These are phyloP conservation scores for Aspergillus pseudotamarii DNA, from an alignment of 2,329 filamentous ascomycete genomes.

Conservation along the genomic window DNA sequence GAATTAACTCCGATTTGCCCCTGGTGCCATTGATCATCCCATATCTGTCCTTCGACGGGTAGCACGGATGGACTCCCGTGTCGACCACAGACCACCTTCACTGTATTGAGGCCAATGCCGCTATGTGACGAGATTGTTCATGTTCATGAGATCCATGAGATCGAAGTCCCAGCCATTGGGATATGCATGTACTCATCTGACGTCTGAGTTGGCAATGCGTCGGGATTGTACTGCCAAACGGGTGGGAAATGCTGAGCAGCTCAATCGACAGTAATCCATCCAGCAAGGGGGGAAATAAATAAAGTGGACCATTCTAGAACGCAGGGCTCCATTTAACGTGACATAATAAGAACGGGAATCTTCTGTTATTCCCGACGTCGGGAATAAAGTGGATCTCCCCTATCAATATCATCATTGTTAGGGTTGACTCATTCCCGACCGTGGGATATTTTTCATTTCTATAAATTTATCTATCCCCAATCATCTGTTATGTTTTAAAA, in stretches of 20 bases:
- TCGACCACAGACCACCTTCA: background rate
- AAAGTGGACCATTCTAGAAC: background rate
- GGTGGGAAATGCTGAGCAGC: too few relatives aligned
- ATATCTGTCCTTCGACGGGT: background rate
- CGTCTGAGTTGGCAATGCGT: background rate
- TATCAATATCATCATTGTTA: background rate
- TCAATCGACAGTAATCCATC: background rate
- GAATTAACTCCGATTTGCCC: background rate
- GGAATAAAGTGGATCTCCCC: background rate
- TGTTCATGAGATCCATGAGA: background rate
- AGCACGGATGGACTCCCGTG: background rate
- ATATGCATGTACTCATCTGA: background rate
- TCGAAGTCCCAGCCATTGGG: background rate
- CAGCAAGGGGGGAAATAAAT: background rate
- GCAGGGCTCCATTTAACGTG: background rate
- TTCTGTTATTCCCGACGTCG: background rate
- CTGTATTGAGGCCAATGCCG: background rate
- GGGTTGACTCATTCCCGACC: slow-evolving; percentile 12
- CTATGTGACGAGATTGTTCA: background rate
- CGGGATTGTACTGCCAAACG: background rate
- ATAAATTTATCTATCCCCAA: background rate
- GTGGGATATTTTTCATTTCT: background rate
- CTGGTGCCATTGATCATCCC: background rate
- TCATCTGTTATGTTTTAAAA: background rate
- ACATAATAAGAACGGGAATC: background rate